These are phyloP conservation scores for Nymphaea colorata DNA, from an alignment of 164 flowering plant genomes.

Conservation along the genomic window DNA sequence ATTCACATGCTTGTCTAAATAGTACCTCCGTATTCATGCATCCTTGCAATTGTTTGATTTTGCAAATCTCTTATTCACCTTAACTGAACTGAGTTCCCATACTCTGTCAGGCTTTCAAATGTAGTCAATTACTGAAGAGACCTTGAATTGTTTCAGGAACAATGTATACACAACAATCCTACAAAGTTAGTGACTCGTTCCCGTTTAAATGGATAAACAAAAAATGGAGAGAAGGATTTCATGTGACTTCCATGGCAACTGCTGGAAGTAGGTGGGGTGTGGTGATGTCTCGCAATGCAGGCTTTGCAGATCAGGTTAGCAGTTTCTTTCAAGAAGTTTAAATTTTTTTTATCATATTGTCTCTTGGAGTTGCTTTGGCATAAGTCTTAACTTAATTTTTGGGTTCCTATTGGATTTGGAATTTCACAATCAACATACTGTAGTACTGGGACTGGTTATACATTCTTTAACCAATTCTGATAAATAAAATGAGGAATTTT, in stretches of 20 bases:
- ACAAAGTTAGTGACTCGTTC: conserved; percentile 84
- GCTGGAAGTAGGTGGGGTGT: conserved; percentile 90
- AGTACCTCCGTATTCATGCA: too few species aligned
- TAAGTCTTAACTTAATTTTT: too few species aligned
- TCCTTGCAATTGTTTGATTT: too few species aligned
- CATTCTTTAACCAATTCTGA: too few species aligned
- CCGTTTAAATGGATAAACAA: conserved; percentile 90
- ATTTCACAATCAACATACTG: too few species aligned
- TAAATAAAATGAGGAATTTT: too few species aligned
- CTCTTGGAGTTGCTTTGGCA: too few species aligned
- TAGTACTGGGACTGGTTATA: too few species aligned
- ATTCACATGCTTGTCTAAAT: too few species aligned
- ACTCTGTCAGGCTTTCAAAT: neutral
- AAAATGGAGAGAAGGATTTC: conserved; percentile 88
- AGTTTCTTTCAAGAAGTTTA: neutral
- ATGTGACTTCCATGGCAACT: conserved; percentile 90
- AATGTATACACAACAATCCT: conserved; percentile 76
- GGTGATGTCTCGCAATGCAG: conserved; percentile 91
- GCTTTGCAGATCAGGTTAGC: conserved; percentile 72
- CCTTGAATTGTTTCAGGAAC: conserved; percentile 36
- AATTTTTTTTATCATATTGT: too few species aligned
- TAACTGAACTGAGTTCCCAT: neutral
- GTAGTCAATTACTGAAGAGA: neutral
- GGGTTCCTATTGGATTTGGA: too few species aligned
- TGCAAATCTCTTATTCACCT: too few species aligned